A percentile compares a stretch with the other conserved stretches of the same genome.
These are phyloP conservation scores for Jaapia argillacea DNA, from an alignment of 768 basidiomycete genomes.

Conservation along the genomic window DNA sequence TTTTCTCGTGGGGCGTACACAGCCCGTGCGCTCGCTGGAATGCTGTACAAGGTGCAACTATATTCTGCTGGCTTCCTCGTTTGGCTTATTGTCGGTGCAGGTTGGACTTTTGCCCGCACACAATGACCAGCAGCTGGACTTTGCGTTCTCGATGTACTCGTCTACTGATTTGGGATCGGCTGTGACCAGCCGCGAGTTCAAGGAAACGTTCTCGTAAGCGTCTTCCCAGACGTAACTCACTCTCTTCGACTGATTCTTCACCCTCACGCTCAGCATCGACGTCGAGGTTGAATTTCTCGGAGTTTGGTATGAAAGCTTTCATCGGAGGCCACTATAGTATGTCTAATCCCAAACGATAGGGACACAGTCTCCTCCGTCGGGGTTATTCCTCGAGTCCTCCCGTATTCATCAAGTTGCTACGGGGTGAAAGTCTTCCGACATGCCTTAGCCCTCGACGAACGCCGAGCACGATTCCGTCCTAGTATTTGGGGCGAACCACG, in stretches of 20 bases:
- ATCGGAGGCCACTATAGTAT: not conserved
- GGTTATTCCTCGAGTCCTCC: constrained; percentile 32
- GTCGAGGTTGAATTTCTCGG: constrained; percentile 18
- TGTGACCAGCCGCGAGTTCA: constrained; percentile 9
- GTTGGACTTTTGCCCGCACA: constrained; percentile 20
- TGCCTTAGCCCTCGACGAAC: constrained; percentile 22
- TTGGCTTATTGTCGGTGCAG: not conserved
- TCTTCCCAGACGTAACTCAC: too few relatives aligned
- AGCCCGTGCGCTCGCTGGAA: constrained; percentile 19
- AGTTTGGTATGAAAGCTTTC: constrained; percentile 7
- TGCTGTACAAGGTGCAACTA: constrained; percentile 18
- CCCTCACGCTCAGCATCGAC: constrained; percentile 4
- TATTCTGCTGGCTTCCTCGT: constrained; percentile 6
- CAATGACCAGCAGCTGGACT: constrained; percentile 17
- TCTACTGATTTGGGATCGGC: constrained; percentile 4
- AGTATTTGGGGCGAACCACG: constrained; percentile 10
- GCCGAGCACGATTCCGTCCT: constrained; percentile 18
- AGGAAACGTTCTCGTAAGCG: constrained; percentile 12
- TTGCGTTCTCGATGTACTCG: constrained; percentile 20
- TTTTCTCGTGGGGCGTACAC: constrained; percentile 26
- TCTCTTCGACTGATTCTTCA: too few relatives aligned
- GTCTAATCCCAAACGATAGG: constrained; percentile 18
- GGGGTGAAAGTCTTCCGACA: constrained; percentile 27
- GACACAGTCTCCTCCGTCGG: constrained; percentile 48
- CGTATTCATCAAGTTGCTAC: constrained; percentile 31